Base-by-base conservation (phyloP, 257 asterid species). In the Handroanthus guayacan region DNA sequence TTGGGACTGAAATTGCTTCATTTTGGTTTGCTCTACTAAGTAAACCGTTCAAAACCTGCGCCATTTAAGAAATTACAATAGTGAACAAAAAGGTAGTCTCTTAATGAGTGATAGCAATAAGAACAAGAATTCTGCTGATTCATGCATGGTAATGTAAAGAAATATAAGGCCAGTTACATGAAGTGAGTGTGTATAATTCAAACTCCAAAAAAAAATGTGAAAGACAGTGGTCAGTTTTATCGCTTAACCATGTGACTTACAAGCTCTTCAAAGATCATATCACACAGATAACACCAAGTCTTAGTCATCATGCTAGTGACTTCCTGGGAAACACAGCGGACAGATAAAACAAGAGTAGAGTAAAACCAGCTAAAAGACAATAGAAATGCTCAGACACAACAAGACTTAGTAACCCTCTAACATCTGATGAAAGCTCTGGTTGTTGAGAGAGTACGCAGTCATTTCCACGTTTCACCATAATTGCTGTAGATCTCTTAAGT, bases 41-140 rank as follows among this genome's bases (percentile, higher is more conserved):
- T 70, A 91, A 81, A 76, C 97, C 97, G 31, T 91, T 91, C 76
- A 91, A 83, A 72, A 91, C 97, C 97, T 91, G 90, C 85, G 83
- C 6, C 54, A 61, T 62, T 11, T 39, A 37, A 13, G 50, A 11
- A 36, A 62, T 62, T 20, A 62, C 1, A 38, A 36, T 62, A 38
- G 7, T 62, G 25, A 62, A 13, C 36, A 56, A 3, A 6, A 7
- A 45, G 31, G 64, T 7, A n/a, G 63, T 31, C 41, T 58, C 38
- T 7, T 9, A 8, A 18, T 58, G 64, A 58, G 64, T 18, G 18
- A 25, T 1, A 58, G 14, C 63, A 25, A 58, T 2, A 58, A 20
- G 31, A 17, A 10, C n/a, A 10, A 58, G n/a, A 31, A 58, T 2
- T 58, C 41, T 58, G 64, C 38, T 58, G 16, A 58, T 20, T 20